These are phyloP conservation scores for Breynia disticha DNA, from an alignment of 441 rosid species.

Conservation along the genomic window DNA sequence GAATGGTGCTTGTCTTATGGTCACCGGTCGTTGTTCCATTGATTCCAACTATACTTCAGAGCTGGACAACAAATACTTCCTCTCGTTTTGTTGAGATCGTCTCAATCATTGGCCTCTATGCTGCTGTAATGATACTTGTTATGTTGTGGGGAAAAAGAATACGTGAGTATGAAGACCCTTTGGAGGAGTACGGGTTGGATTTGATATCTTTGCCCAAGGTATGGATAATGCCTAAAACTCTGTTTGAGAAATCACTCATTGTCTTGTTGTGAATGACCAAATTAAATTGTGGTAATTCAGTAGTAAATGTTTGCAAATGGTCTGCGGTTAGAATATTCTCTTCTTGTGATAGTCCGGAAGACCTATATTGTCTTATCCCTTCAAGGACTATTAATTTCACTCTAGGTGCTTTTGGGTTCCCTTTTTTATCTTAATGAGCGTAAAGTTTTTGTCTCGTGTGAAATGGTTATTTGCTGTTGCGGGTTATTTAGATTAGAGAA, in stretches of 20 bases:
- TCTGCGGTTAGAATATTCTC: no score
- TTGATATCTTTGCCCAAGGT: constrained; percentile 46
- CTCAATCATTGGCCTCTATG: constrained; percentile 67
- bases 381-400: not conserved
- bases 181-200: constrained; percentile 77
- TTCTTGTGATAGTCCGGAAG: not conserved
- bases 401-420: not conserved
- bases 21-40: constrained; percentile 79
- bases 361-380: not conserved
- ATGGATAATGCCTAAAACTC: constrained; percentile 18
- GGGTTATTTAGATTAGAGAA: not conserved
- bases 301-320: no score
- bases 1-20: constrained; percentile 89
- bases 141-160: constrained; percentile 82
- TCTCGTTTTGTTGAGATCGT: constrained; percentile 64
- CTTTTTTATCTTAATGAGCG: not conserved
- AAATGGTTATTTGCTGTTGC: not conserved
- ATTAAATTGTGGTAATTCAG: no score
- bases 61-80: constrained; percentile 69
- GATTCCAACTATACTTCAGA: constrained; percentile 74
- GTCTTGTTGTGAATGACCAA: not conserved
- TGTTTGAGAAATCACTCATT: not conserved
- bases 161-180: constrained; percentile 69
- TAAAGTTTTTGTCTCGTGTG: not conserved
- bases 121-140: constrained; percentile 66